Evolutionary conservation across 305 asterid species (phyloP), one percentile per base, ranked within the genome.

Genomic region (Solanum chacoense): DNA sequence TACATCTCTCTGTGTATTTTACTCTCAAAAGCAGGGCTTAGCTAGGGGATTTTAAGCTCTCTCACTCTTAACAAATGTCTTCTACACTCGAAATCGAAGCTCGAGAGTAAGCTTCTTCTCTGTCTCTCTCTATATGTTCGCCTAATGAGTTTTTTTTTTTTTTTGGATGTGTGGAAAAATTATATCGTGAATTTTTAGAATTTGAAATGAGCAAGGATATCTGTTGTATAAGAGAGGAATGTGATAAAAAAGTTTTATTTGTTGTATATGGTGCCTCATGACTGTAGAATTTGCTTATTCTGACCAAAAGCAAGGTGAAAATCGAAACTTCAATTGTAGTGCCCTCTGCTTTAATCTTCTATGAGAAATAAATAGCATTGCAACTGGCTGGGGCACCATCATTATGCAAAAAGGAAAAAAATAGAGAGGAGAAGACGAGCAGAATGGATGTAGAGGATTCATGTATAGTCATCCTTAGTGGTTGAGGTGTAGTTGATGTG

Each of bases 41-140:
- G 16, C 13, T 8, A 8, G 6, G 80, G 84, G 11, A 59, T 4
- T 73, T 2, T 74, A 74, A 74, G 40, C 40, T 1, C 11, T 36
- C 59, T 78, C 63, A n/a, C 34, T 45, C 2, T 31, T 59, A 84
- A 11, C 45, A 90, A 59, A 96, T 96, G 98, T 94, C 98, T 92
- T 96, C 99, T 55, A 95, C 99, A 38, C 99, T 95, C 72, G 98
- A 95, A 93, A 96, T 96, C 91, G 99, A 96, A 93, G 98, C 99
- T 89, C 94, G 95, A 90, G 99, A 96, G 99, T 96, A 96, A 92
- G 96, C 65, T 88, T 87, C 24, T 29, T 28, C 74, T 50, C 76
- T 69, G 35, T 22, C 40, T 85, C 11, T 90, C 35, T 42, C 3
- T 16, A 28, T 77, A 42, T 90, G 8, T 42, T 0, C 36, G 8